phyloP scores from a whole-genome alignment of 331 rosid species.

The Saraca asoca region DNA sequence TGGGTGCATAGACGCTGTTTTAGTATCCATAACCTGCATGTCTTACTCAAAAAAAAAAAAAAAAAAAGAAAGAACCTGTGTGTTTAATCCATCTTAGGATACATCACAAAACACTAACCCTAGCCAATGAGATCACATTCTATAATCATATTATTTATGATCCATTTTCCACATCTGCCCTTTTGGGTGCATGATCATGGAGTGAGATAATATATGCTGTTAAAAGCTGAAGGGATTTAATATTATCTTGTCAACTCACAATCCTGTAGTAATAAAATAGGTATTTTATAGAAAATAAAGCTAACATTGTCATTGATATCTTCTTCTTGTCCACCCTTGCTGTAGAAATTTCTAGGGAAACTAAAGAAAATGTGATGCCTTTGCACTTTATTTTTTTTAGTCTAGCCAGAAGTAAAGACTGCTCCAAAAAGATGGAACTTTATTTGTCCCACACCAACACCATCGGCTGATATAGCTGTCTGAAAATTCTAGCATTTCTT shows the following conservation, averaged over 20 bases:
- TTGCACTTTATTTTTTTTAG: slow-evolving; percentile 16
- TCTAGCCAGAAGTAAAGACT: slow-evolving; percentile 12
- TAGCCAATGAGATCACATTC: slow-evolving; percentile 16
- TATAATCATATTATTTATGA: background rate
- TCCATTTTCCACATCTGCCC: slow-evolving; percentile 8
- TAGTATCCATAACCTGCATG: slow-evolving; percentile 1
- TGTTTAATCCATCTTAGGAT: slow-evolving; percentile 13
- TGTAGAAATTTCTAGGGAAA: slow-evolving; percentile 18
- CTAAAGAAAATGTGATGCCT: background rate
- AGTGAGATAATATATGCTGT: slow-evolving; percentile 9
- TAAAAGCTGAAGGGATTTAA: slow-evolving; percentile 3
- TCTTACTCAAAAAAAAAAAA: background rate
- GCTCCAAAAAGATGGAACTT: slow-evolving; percentile 19
- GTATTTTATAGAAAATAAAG: background rate
- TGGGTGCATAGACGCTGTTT: slow-evolving; percentile 1
- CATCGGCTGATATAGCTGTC: no score
- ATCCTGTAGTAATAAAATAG: slow-evolving; percentile 13
- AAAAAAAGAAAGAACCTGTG: background rate
- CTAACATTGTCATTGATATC: slow-evolving; percentile 23
- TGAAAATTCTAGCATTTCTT: no score
- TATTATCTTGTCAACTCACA: slow-evolving; percentile 10
- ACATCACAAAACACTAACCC: background rate
- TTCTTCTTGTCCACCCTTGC: slow-evolving; percentile 1
- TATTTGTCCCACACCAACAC: no score
- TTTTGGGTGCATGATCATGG: slow-evolving; percentile 10